phyloP scores from a whole-genome alignment of 2,329 filamentous ascomycete genomes.

The Cryphonectria carpinicola region DNA sequence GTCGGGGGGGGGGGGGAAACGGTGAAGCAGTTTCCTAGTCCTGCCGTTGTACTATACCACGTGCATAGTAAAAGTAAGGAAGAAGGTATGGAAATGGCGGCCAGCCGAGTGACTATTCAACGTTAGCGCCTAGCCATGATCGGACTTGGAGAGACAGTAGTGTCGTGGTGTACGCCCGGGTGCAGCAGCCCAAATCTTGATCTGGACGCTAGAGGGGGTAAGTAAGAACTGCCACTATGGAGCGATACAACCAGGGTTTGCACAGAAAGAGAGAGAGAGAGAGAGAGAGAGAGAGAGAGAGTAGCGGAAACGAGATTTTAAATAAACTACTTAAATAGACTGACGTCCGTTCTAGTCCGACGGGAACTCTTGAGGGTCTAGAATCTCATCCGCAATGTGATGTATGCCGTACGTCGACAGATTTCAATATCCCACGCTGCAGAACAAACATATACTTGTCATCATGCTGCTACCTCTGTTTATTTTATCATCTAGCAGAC shows the following conservation, averaged over 20 bases:
- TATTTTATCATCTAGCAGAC: constrained; percentile 16
- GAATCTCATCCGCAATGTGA: not conserved
- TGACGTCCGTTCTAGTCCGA: not conserved
- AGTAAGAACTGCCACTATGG: not conserved
- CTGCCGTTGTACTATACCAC: not conserved
- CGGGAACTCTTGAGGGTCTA: not conserved
- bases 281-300: no score
- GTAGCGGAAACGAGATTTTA: not conserved
- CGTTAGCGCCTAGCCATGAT: not conserved
- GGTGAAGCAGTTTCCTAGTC: not conserved
- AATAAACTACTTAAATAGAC: not conserved
- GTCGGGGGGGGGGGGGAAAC: not conserved
- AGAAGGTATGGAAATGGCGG: not conserved
- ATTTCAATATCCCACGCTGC: not conserved
- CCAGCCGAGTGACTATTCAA: not conserved
- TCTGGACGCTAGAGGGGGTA: not conserved
- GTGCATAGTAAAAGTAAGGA: not conserved
- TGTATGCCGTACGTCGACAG: not conserved
- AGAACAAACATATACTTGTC: not conserved
- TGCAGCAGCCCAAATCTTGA: not conserved
- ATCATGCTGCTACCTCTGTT: not conserved
- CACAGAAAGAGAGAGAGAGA: not conserved
- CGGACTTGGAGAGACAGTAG: not conserved
- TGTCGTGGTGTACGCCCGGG: not conserved
- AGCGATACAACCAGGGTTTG: not conserved